A percentile compares a stretch with the other conserved stretches of the same genome.
Conservation (phyloP, 148 eudicot genomes). For the Diospyros kaki region DNA sequence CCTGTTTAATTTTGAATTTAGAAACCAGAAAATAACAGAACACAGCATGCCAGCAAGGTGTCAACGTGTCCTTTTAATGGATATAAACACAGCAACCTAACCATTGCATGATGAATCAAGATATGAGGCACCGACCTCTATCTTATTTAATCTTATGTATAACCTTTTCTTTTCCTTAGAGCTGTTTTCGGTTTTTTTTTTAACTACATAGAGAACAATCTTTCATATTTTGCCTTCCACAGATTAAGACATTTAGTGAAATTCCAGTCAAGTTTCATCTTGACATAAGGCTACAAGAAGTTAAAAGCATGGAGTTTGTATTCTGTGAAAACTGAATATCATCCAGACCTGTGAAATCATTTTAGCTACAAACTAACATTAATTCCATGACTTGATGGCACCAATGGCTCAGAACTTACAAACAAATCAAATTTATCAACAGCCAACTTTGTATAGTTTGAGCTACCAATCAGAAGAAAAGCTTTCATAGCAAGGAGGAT, state of each 20-base stretch:
- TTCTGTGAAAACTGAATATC: neutral
- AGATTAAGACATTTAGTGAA: too few relatives aligned
- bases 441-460: neutral
- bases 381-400: neutral
- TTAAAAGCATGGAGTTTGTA: neutral
- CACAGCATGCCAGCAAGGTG: too few relatives aligned
- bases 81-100: too few relatives aligned
- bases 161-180: too few relatives aligned
- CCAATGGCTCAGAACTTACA: neutral
- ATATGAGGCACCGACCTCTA: too few relatives aligned
- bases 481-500: neutral
- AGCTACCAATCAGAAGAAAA: slow-evolving; percentile 1
- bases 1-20: too few relatives aligned
- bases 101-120: too few relatives aligned
- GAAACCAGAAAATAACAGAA: too few relatives aligned
- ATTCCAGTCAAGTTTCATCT: neutral
- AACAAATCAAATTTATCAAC: neutral
- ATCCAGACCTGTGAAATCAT: slow-evolving; percentile 10
- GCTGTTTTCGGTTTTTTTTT: too few relatives aligned
- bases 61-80: too few relatives aligned
- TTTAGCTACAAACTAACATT: slow-evolving; percentile 1
- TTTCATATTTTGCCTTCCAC: neutral
- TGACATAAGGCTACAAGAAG: neutral
- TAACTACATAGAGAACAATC: neutral
- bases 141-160: too few relatives aligned